Base-by-base conservation (phyloP, 192 early-diverging fungal species). In the Chytriomyces confervae region DNA sequence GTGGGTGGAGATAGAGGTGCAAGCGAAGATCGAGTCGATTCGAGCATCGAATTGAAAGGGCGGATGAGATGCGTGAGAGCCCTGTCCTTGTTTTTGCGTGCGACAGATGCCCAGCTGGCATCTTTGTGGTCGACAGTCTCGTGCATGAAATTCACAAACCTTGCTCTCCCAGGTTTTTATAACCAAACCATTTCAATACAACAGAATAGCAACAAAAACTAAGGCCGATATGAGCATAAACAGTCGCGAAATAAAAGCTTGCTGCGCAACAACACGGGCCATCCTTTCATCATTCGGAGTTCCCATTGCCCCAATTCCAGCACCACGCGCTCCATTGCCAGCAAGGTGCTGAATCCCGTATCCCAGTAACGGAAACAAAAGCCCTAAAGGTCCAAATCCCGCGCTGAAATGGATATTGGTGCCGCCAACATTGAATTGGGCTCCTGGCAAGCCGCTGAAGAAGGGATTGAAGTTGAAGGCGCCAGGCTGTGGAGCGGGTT, bases 221-320 rank as follows among this genome's bases (percentile, higher is more conserved):
- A 96, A 86, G 6, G 90, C 87, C 0, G 92, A 89, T 65, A 95
- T 72, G 91, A 95, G 94, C 81, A 97, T 86, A 65, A 95, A 92
- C 66, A 95, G 78, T 11, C 94, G 84, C 29, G 93, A 95, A 23
- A 93, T 78, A 78, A 95, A 95, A 7, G 94, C 92, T 66, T 94
- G 90, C 79, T 93, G 92, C 7, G 75, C 80, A 48, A 77, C 80
- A 11, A 72, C 75, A 20, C 78, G 81, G 24, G 86, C 77, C 66
- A 72, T 87, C 43, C 78, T 72, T 27, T 80, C 80, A 72, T 85
- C 79, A 43, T 45, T 24, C 45, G 60, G 72, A 13, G 20, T n/a
- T 8, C 48, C 44, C 18, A 13, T 46, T 16, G 61, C 75, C 47
- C 23, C 48, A 60, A 29, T 46, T 24, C 61, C 50, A 66, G 72